Evolutionary conservation across 2,329 filamentous ascomycete genomes (phyloP), one percentile per base, ranked within the genome.

Genomic region (Aureobasidium zeae): DNA sequence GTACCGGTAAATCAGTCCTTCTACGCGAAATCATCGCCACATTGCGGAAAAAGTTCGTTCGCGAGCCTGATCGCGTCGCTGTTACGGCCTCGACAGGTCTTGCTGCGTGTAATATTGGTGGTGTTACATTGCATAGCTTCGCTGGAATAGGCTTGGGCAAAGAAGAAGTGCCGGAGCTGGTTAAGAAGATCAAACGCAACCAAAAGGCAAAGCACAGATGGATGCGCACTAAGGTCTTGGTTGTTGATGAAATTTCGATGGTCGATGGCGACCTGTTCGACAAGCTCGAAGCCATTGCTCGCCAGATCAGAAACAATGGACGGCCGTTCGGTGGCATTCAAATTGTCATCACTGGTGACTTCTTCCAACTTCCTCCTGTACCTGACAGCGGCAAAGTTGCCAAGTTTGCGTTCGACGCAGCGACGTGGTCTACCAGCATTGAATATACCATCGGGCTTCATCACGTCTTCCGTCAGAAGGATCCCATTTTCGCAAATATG

Each of bases 171-270:
- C 74, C 78, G 12, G 77, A 82, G 22, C 71, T 98, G 17, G 76
- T 95, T 38, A 91, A 85, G 62, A 98, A 95, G 71, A 86, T 98
- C 54, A 82, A 84, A 54, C 77, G 79, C 47, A 95, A 96, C 52
- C 72, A 76, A 13, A 96, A 95, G 60, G 86, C 87, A 16, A 89
- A 84, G 59, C 82, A 79, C 51, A 77, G 89, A 29, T 98, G 93
- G 93, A 66, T 93, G 51, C 77, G 79, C 45, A 94, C 87, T 0
- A 94, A 88, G 57, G 78, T 86, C 10, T 73, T 98, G 17, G 74
- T 98, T 52, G 77, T 98, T 54, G 91, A 98, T 63, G 91, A 98
- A 60, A 81, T 98, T 3, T 96, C 91, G 10, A 98, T 98, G 93
- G 88, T 98, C 4, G 91, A 98, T 55, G 91, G 86, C 1, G 88